A percentile compares a stretch with the other conserved stretches of the same genome.
phyloP scores from a whole-genome alignment of 2,329 filamentous ascomycete genomes.

The Cytospora paraplurivora region DNA sequence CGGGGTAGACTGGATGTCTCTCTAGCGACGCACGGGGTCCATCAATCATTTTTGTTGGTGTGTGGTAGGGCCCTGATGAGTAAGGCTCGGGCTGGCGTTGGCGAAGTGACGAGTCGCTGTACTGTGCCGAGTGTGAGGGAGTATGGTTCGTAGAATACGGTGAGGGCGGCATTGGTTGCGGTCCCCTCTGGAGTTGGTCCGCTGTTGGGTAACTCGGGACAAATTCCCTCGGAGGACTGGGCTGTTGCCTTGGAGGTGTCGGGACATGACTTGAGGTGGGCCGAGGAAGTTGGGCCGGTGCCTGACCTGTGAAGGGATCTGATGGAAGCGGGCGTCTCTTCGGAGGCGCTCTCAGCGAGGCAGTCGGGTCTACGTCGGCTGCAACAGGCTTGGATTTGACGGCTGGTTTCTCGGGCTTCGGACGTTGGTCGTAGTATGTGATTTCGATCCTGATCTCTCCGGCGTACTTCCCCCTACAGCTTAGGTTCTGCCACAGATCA shows the following conservation, averaged over 20 bases:
- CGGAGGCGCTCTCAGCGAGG: conserved; percentile 58
- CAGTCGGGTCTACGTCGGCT: conserved; percentile 40
- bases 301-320: conserved; percentile 67
- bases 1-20: conserved; percentile 38
- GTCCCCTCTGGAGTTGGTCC: conserved; percentile 48
- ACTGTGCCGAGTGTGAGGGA: conserved; percentile 56
- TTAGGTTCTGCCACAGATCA: conserved; percentile 88
- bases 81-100: conserved; percentile 43
- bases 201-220: conserved; percentile 37
- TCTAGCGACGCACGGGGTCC: conserved; percentile 32
- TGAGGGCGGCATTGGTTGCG: conserved; percentile 46
- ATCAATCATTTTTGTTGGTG: conserved; percentile 30
- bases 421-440: conserved; percentile 90
- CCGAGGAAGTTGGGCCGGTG: conserved; percentile 44
- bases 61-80: conserved; percentile 35
- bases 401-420: conserved; percentile 72
- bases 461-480: conserved; percentile 90
- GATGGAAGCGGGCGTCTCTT: conserved; percentile 84
- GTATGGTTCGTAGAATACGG: conserved; percentile 53
- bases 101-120: conserved; percentile 44
- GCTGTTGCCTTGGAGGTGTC: conserved; percentile 29
- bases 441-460: conserved; percentile 94
- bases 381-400: conserved; percentile 54
- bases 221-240: conserved; percentile 29
- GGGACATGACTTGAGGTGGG: conserved; percentile 34